phyloP scores from a whole-genome alignment of 257 asterid species.

The Solanum pennellii region DNA sequence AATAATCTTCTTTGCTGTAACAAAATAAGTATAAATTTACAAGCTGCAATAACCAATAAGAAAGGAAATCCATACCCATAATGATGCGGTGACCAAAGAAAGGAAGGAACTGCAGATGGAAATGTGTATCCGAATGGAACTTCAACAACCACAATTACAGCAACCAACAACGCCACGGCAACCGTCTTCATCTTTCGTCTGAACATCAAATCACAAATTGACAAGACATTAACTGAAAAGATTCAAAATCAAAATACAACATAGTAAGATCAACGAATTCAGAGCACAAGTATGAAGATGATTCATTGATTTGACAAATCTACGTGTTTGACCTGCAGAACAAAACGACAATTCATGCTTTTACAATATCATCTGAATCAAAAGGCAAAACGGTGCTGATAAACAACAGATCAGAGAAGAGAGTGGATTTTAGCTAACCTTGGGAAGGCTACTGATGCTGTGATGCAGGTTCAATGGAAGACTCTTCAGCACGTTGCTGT shows the following conservation, averaged over 20 bases:
- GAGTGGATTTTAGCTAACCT: neutral
- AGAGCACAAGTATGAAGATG: neutral
- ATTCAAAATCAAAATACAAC: neutral
- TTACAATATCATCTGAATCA: neutral
- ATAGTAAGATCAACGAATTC: neutral
- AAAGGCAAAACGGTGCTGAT: neutral
- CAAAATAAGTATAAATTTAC: neutral
- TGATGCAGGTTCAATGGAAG: neutral
- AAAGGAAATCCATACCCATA: slow-evolving; percentile 31
- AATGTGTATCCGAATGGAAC: slow-evolving; percentile 12
- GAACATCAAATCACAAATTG: neutral
- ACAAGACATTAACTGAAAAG: neutral
- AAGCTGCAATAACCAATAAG: neutral
- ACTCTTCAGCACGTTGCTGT: neutral
- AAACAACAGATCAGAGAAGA: neutral
- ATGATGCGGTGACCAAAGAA: slow-evolving; percentile 51
- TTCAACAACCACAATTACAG: slow-evolving; percentile 31
- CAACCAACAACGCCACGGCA: slow-evolving; percentile 21
- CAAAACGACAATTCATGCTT: neutral
- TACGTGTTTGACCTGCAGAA: neutral
- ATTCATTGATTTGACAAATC: neutral
- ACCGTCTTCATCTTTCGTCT: slow-evolving; percentile 19
- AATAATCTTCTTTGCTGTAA: neutral
- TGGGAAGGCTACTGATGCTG: neutral
- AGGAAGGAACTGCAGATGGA: slow-evolving; percentile 34